A percentile compares a stretch with the other conserved stretches of the same genome.
Evolutionary conservation across 495 filamentous ascomycete species (phyloP).

Genomic region (Podospora bellae-mahoneyi): DNA sequence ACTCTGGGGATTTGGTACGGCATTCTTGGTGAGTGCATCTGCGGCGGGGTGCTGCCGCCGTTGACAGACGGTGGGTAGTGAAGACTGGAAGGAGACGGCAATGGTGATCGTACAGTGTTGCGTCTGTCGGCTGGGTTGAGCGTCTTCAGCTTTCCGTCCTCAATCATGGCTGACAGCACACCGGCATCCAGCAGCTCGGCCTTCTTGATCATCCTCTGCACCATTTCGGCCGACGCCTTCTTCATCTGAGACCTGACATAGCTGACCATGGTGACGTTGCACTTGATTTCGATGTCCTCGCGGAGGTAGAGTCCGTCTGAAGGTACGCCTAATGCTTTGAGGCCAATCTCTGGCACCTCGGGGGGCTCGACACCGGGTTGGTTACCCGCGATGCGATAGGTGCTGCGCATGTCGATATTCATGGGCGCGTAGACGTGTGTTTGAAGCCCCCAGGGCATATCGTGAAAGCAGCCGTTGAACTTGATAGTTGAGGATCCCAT

Average conservation of each 20-base stretch:
- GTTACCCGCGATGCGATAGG: constrained; percentile 56
- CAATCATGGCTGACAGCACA: constrained; percentile 48
- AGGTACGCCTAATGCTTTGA: constrained; percentile 49
- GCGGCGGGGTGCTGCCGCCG: constrained; percentile 28
- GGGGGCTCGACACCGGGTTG: constrained; percentile 58
- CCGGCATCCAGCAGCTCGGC: constrained; percentile 52
- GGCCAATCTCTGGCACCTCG: constrained; percentile 55
- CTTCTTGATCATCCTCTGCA: constrained; percentile 65
- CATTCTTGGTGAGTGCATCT: constrained; percentile 34
- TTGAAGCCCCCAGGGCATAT: constrained; percentile 64
- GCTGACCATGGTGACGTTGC: constrained; percentile 61
- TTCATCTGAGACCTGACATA: constrained; percentile 71
- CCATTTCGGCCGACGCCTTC: constrained; percentile 61
- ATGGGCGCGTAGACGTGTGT: constrained; percentile 71
- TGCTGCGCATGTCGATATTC: constrained; percentile 50
- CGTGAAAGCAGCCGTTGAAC: constrained; percentile 74
- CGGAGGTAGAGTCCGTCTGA: constrained; percentile 67
- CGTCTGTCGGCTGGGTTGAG: constrained; percentile 44
- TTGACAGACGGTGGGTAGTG: constrained; percentile 24
- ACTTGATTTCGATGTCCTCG: constrained; percentile 71
- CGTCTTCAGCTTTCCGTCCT: constrained; percentile 49
- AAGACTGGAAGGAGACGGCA: constrained; percentile 35
- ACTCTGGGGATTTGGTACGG: constrained; percentile 45
- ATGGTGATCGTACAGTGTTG: constrained; percentile 27
- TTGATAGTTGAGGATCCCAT: constrained; percentile 59